Conservation (phyloP, 2,329 filamentous ascomycete genomes). For the Phaeosphaeriaceae sp. region DNA sequence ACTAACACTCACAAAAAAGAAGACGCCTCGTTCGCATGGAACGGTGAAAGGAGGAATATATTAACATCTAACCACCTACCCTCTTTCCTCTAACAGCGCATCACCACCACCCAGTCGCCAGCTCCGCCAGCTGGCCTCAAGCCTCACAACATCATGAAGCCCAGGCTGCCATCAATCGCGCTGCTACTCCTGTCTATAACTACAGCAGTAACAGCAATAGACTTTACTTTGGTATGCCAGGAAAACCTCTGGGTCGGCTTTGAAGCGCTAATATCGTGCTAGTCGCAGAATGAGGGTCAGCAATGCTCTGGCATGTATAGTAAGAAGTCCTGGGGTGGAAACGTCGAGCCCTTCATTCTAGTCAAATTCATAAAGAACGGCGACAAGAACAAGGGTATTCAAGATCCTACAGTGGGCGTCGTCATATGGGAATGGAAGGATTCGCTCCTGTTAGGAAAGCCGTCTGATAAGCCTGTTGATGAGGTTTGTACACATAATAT, state of each 20-base stretch:
- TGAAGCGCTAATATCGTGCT: conserved; percentile 1
- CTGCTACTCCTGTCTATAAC: conserved; percentile 43
- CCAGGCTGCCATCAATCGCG: conserved; percentile 39
- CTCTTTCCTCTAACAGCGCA: conserved; percentile 2
- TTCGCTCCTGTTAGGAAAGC: conserved; percentile 75
- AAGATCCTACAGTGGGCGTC: conserved; percentile 79
- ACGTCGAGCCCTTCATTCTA: conserved; percentile 86
- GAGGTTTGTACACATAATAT: conserved; percentile 26
- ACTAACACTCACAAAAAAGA: background rate
- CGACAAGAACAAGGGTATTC: conserved; percentile 61
- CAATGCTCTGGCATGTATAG: conserved; percentile 95
- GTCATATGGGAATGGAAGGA: conserved; percentile 96
- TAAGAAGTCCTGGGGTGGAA: conserved; percentile 84
- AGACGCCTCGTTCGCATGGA: background rate
- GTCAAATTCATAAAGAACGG: conserved; percentile 72
- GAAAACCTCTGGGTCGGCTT: background rate
- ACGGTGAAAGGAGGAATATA: background rate
- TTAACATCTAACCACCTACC: background rate
- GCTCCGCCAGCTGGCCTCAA: conserved; percentile 41
- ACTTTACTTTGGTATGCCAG: conserved; percentile 43
- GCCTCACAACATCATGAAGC: conserved; percentile 41
- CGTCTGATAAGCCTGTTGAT: conserved; percentile 41
- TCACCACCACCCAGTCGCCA: conserved; percentile 6
- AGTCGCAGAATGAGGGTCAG: conserved; percentile 83
- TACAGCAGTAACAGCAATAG: conserved; percentile 44